These are phyloP conservation scores for Allomyces javanicus DNA, from an alignment of 192 early-diverging fungal genomes.

Conservation along the genomic window DNA sequence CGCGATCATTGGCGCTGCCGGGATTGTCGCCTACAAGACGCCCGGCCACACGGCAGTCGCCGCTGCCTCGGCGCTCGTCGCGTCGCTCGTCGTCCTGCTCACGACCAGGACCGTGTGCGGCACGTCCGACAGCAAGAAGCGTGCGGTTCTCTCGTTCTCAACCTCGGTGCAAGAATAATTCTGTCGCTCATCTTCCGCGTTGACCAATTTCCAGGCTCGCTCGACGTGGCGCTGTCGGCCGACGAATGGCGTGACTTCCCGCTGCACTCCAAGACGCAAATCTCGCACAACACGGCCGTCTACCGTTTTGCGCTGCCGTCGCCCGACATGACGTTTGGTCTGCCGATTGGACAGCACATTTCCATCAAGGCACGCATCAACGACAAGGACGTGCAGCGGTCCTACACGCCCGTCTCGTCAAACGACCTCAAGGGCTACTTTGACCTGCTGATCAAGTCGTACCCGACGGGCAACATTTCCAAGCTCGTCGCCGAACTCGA, in stretches of 20 bases:
- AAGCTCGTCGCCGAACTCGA: constrained; percentile 43
- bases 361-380: constrained; percentile 63
- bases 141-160: not conserved
- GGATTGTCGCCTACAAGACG: too few species aligned
- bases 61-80: too few species aligned
- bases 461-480: constrained; percentile 62
- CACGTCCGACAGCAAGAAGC: not conserved
- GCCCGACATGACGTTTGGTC: constrained; percentile 45
- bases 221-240: constrained; percentile 36
- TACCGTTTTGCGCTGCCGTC: constrained; percentile 69
- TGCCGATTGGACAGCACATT: constrained; percentile 86
- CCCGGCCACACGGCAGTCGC: too few species aligned
- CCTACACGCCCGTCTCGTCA: constrained; percentile 76
- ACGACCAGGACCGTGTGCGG: not conserved
- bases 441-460: constrained; percentile 82
- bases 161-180: not conserved
- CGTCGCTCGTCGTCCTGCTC: not conserved
- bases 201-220: not conserved
- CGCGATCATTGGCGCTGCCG: too few species aligned
- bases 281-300: constrained; percentile 74
- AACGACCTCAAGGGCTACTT: constrained; percentile 73
- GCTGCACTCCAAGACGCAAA: constrained; percentile 51
- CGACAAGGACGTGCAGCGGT: constrained; percentile 64
- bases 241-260: constrained; percentile 56
- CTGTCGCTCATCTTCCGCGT: not conserved